A percentile compares a stretch with the other conserved stretches of the same genome.
These are phyloP conservation scores for Tricladium varicosporioides DNA, from an alignment of 2,329 filamentous ascomycete genomes.

Conservation along the genomic window DNA sequence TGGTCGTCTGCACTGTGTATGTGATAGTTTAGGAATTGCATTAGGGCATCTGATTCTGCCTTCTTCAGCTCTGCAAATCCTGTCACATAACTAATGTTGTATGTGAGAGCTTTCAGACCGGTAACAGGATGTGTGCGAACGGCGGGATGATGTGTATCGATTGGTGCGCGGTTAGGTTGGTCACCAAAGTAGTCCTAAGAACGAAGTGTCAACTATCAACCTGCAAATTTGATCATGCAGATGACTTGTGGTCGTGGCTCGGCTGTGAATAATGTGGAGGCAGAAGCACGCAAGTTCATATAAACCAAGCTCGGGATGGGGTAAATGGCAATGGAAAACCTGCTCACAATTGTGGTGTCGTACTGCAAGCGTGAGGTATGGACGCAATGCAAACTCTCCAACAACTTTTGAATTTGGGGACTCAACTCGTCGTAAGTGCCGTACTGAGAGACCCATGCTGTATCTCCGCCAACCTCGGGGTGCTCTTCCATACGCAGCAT, in stretches of 20 bases:
- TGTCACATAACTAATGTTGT: conserved; percentile 23
- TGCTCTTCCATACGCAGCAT: conserved; percentile 51
- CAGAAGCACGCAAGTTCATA: no score
- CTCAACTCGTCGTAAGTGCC: conserved; percentile 26
- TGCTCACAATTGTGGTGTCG: conserved; percentile 12
- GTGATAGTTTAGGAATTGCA: conserved; percentile 25
- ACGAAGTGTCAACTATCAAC: background rate
- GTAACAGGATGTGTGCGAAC: conserved; percentile 33
- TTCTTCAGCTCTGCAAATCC: conserved; percentile 30
- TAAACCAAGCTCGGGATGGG: no score
- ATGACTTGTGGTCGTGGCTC: no score
- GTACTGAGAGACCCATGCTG: conserved; percentile 45
- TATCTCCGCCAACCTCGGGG: conserved; percentile 69
- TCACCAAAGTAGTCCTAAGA: conserved; percentile 23
- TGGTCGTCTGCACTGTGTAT: conserved; percentile 29
- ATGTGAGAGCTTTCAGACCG: conserved; percentile 26
- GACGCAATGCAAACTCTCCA: conserved; percentile 22
- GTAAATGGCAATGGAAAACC: no score
- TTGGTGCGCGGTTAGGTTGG: conserved; percentile 27
- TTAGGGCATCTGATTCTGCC: conserved; percentile 22
- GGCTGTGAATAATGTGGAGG: no score
- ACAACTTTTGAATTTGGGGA: conserved; percentile 19
- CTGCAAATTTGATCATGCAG: no score
- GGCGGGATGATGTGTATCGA: conserved; percentile 31
- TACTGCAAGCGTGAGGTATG: conserved; percentile 26